phyloP scores from a whole-genome alignment of 352 stramenopile species.

The Phytophthora quininea region DNA sequence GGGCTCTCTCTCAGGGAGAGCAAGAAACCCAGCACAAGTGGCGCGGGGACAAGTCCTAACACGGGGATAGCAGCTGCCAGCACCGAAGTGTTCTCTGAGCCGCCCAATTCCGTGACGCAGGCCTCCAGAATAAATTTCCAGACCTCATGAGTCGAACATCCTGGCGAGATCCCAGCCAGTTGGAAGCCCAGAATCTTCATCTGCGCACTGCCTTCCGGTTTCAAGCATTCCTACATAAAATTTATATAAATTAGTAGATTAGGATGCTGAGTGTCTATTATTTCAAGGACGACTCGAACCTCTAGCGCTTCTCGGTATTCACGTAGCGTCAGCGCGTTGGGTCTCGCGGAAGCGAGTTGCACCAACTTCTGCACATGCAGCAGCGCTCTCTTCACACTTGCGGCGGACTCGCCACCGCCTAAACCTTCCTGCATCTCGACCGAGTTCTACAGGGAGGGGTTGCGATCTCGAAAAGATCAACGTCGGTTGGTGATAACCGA shows the following conservation, averaged over 20 bases:
- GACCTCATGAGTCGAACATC: conserved; percentile 62
- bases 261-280: too few species aligned
- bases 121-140: conserved; percentile 74
- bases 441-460: background rate
- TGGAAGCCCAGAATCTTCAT: conserved; percentile 82
- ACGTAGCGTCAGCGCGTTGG: conserved; percentile 58
- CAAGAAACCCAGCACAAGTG: conserved; percentile 69
- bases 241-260: too few species aligned
- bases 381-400: conserved; percentile 53
- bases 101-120: conserved; percentile 64
- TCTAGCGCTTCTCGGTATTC: conserved; percentile 70
- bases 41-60: conserved; percentile 60
- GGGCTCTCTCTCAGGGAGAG: conserved; percentile 66
- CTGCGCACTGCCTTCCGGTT: conserved; percentile 53
- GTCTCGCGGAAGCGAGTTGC: conserved; percentile 54
- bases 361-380: conserved; percentile 69
- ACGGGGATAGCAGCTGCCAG: conserved; percentile 59
- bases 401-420: conserved; percentile 47
- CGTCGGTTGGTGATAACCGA: conserved; percentile 8
- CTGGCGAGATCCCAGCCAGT: conserved; percentile 55
- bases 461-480: background rate
- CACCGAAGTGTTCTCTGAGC: conserved; percentile 61
- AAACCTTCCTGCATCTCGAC: conserved; percentile 53
- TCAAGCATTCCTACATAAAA: conserved; percentile 60
- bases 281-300: conserved; percentile 16